phyloP scores from a whole-genome alignment of 2,329 filamentous ascomycete species.

The Ophiostoma sp. region DNA sequence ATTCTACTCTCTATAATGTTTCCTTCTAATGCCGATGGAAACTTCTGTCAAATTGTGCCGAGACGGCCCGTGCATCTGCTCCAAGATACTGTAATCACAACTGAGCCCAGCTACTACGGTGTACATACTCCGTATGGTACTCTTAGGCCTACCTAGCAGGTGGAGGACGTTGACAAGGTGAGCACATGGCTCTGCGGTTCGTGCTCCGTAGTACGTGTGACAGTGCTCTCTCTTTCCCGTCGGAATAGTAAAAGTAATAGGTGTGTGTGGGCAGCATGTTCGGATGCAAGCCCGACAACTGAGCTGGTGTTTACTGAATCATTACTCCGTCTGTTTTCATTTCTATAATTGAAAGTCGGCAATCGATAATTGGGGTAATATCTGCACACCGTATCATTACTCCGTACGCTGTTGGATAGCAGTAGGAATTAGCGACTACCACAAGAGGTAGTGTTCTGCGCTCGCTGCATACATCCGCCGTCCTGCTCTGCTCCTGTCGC shows the following conservation, averaged over 20 bases:
- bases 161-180: not conserved
- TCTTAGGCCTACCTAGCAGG: no score
- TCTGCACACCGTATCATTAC: not conserved
- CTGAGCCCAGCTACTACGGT: no score
- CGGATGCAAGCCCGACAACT: constrained; percentile 5
- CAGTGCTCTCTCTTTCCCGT: not conserved
- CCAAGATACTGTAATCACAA: constrained; percentile 1
- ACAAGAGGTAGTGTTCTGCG: constrained; percentile 14
- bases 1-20: not conserved
- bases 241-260: not conserved
- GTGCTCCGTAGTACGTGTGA: not conserved
- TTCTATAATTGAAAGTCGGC: not conserved
- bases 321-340: no score
- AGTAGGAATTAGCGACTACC: not conserved
- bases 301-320: not conserved
- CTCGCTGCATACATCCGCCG: constrained; percentile 8
- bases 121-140: not conserved
- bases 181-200: not conserved
- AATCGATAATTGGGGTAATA: not conserved
- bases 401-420: not conserved
- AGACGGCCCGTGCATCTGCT: not conserved
- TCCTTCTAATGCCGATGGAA: not conserved
- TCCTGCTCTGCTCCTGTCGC: not conserved
- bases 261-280: constrained; percentile 5
- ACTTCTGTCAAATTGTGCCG: not conserved